A percentile compares a stretch with the other conserved stretches of the same genome.
Conservation (phyloP, 2,329 filamentous ascomycete species). For the Fusarium sarcochroum region DNA sequence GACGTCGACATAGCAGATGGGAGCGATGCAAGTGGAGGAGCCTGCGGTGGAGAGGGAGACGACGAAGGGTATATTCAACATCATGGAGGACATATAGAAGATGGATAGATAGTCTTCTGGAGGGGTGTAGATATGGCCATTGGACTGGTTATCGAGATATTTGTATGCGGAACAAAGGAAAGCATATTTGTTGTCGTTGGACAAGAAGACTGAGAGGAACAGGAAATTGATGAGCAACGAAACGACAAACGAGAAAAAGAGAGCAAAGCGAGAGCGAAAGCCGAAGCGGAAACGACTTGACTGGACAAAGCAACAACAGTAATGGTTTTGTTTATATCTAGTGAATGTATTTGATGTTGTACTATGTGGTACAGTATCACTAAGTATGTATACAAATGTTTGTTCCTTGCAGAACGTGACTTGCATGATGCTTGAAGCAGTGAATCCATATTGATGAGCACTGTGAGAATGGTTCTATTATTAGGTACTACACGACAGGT, state of each 20-base stretch:
- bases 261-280: constrained; percentile 16
- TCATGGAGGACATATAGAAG: constrained; percentile 38
- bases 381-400: background rate
- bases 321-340: constrained; percentile 2
- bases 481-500: constrained; percentile 5
- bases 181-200: constrained; percentile 12
- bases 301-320: constrained; percentile 7
- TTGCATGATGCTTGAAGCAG: too few species aligned
- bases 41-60: constrained; percentile 13
- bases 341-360: background rate
- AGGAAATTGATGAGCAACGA: constrained; percentile 41
- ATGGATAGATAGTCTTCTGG: constrained; percentile 9
- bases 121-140: constrained; percentile 24
- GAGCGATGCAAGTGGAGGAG: constrained; percentile 14
- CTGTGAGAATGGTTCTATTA: background rate
- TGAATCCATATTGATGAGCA: background rate
- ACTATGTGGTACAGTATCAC: background rate
- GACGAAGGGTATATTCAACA: constrained; percentile 39
- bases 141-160: constrained; percentile 6
- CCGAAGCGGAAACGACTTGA: background rate
- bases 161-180: constrained; percentile 12
- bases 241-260: constrained; percentile 16
- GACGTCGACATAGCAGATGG: constrained; percentile 24
- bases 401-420: background rate
- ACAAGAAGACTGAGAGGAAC: constrained; percentile 5